Evolutionary conservation across 331 rosid genomes (phyloP).

Genomic region (Malus hybrid): DNA sequence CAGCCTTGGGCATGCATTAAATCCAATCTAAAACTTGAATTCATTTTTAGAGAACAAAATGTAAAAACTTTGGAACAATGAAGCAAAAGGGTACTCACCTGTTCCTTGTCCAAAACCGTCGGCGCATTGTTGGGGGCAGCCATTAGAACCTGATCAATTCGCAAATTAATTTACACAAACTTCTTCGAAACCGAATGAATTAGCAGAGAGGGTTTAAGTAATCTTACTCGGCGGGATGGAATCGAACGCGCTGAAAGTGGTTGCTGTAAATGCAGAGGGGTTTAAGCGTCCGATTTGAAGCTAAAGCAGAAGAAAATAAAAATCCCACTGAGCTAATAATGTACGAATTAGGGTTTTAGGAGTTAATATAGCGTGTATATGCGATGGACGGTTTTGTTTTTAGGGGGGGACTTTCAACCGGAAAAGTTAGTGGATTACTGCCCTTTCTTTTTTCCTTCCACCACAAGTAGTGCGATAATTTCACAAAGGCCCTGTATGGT

Average conservation of each 20-base stretch:
- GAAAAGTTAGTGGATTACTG: background rate
- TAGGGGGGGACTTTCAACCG: background rate
- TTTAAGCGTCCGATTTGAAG: background rate
- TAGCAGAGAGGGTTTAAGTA: background rate
- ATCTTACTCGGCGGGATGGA: conserved; percentile 2
- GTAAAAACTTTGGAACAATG: background rate
- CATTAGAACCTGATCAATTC: conserved; percentile 41
- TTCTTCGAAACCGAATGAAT: background rate
- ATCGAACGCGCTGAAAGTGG: background rate
- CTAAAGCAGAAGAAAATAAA: too few relatives aligned
- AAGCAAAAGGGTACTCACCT: conserved; percentile 35
- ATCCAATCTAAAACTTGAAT: background rate
- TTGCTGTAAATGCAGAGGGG: background rate
- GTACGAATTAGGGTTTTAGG: conserved; percentile 15
- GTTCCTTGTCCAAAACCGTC: conserved; percentile 63
- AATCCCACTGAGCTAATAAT: background rate
- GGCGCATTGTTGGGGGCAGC: conserved; percentile 46
- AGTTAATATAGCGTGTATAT: background rate
- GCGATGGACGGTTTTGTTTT: too few relatives aligned
- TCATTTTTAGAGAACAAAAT: background rate
- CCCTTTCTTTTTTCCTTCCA: background rate
- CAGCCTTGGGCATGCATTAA: background rate
- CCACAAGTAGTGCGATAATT: background rate
- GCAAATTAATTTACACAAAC: background rate
- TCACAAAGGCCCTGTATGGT: background rate